Conservation (phyloP, 257 asterid species). For the Solanum dulcamara region DNA sequence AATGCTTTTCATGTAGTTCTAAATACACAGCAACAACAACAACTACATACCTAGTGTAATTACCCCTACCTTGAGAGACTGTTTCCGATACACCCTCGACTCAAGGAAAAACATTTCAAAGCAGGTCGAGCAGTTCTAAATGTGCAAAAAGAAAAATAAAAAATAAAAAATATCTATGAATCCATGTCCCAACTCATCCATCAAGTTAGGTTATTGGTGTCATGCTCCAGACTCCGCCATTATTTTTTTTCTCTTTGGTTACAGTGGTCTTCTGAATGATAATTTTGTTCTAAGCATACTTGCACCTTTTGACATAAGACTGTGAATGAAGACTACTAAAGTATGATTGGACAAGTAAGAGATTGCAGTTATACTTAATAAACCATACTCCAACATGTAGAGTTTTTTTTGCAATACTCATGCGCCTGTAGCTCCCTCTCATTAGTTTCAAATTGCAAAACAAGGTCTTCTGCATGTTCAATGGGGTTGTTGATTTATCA, state of each 20-base stretch:
- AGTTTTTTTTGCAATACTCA: background rate
- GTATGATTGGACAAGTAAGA: background rate
- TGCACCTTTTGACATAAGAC: background rate
- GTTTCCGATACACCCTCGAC: no score
- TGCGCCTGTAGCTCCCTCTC: background rate
- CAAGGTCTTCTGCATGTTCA: background rate
- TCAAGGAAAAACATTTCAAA: background rate
- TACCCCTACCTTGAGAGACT: background rate
- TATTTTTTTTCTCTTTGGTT: background rate
- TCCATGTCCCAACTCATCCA: background rate
- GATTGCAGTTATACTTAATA: background rate
- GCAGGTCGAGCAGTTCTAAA: background rate
- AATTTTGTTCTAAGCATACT: background rate
- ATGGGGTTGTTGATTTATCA: background rate
- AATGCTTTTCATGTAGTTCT: background rate
- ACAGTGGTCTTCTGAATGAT: background rate
- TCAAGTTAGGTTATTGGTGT: background rate
- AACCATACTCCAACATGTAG: background rate
- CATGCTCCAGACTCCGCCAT: background rate
- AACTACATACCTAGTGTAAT: background rate
- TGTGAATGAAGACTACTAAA: background rate
- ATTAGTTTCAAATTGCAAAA: background rate
- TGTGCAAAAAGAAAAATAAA: background rate
- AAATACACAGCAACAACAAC: background rate
- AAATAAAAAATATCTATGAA: background rate